A percentile compares a stretch with the other conserved stretches of the same genome.
Evolutionary conservation across 2,329 filamentous ascomycete genomes (phyloP).

Genomic region (Aspergillus unguis): DNA sequence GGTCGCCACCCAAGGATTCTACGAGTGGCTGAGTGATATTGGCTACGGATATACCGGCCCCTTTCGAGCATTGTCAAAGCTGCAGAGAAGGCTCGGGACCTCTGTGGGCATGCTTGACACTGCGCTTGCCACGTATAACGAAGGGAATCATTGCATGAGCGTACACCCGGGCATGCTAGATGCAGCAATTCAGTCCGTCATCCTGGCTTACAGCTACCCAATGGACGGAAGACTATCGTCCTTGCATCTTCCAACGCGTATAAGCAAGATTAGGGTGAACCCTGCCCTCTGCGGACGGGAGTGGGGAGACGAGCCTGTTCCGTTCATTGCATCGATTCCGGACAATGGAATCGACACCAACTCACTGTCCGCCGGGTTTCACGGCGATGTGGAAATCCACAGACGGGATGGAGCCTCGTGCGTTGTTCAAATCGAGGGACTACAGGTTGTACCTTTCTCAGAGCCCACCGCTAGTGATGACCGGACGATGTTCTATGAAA

Average conservation of each 20-base stretch:
- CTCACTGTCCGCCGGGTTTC: background rate
- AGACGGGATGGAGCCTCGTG: background rate
- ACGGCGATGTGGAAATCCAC: background rate
- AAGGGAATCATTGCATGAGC: background rate
- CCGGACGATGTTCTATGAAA: background rate
- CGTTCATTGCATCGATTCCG: background rate
- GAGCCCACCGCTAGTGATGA: background rate
- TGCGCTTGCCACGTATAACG: background rate
- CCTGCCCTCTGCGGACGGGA: background rate
- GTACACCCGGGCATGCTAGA: background rate
- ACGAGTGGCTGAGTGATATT: background rate
- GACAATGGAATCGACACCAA: background rate
- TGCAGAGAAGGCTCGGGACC: background rate
- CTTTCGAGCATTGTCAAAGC: background rate
- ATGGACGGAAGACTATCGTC: background rate
- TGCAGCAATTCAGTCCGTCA: background rate
- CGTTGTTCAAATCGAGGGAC: background rate
- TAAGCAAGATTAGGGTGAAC: background rate
- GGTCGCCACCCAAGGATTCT: background rate
- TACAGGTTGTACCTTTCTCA: background rate
- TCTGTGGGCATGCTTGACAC: background rate
- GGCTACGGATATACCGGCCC: background rate
- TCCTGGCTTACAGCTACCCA: background rate
- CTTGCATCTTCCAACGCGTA: background rate
- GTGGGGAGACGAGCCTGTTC: too few species aligned